Conservation (phyloP, 164 flowering plant genomes). For the Vitis vinifera region ASM3070453v1 NC_081816.1:9117001-9117500, state of each 20-base stretch:
- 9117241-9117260: conserved; percentile 60
- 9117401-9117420: background rate
- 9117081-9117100: background rate
- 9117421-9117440: background rate
- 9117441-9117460: background rate
- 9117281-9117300: conserved; percentile 73
- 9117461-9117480: no score
- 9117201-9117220: conserved; percentile 65
- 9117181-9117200: conserved; percentile 38
- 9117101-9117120: conserved; percentile 35
- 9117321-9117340: conserved; percentile 65
- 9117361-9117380: conserved; percentile 14
- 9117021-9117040: conserved; percentile 67
- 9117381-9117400: background rate
- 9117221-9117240: conserved; percentile 86
- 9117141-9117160: conserved; percentile 65
- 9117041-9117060: conserved; percentile 38
- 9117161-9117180: conserved; percentile 86
- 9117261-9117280: conserved; percentile 86
- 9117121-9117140: conserved; percentile 60
- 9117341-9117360: conserved; percentile 75
- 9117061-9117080: conserved; percentile 11
- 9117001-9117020: conserved; percentile 76
- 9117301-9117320: conserved; percentile 76
- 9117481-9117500: no score